These are phyloP conservation scores for Xylariomycetidae sp. DNA, from an alignment of 2,329 filamentous ascomycete genomes.

Conservation along the genomic window DNA sequence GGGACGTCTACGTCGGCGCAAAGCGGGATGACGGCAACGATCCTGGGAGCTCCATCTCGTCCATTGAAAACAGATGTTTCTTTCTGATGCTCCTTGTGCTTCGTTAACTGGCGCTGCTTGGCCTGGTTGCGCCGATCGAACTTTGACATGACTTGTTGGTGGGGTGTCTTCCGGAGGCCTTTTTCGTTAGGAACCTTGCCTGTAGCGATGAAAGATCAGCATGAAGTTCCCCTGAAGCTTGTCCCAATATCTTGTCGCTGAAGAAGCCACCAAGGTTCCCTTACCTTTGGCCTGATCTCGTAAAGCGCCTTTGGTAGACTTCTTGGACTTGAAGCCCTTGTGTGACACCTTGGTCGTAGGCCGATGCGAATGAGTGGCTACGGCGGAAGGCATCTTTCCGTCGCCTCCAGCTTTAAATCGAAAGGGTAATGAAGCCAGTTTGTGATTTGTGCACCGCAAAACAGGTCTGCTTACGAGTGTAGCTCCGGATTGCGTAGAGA, in stretches of 20 bases:
- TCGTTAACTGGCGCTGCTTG: constrained; percentile 80
- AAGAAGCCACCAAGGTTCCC: constrained; percentile 5
- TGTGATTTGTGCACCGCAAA: constrained; percentile 25
- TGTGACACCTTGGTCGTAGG: constrained; percentile 84
- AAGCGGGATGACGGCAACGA: constrained; percentile 83
- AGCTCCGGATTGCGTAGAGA: no score
- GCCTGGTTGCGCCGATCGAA: constrained; percentile 92
- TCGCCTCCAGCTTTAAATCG: constrained; percentile 79
- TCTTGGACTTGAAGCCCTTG: constrained; percentile 90
- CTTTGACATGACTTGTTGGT: constrained; percentile 97
- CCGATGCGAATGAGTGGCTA: constrained; percentile 76
- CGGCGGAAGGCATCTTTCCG: constrained; percentile 69
- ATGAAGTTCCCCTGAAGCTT: constrained; percentile 8
- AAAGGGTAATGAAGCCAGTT: constrained; percentile 70
- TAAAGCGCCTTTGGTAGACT: constrained; percentile 81
- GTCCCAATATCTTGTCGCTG: constrained; percentile 6
- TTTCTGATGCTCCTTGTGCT: constrained; percentile 77
- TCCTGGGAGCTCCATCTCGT: constrained; percentile 77
- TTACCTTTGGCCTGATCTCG: constrained; percentile 82
- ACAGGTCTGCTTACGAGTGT: background rate
- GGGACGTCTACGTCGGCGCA: constrained; percentile 67
- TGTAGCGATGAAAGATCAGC: constrained; percentile 36
- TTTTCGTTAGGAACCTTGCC: constrained; percentile 75
- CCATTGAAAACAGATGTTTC: constrained; percentile 81
- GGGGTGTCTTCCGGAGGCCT: constrained; percentile 76